Percentiles rank a stretch among this genome's conserved stretches.
phyloP scores from a whole-genome alignment of 148 eudicot species.

The Pouteria glomerata region DNA sequence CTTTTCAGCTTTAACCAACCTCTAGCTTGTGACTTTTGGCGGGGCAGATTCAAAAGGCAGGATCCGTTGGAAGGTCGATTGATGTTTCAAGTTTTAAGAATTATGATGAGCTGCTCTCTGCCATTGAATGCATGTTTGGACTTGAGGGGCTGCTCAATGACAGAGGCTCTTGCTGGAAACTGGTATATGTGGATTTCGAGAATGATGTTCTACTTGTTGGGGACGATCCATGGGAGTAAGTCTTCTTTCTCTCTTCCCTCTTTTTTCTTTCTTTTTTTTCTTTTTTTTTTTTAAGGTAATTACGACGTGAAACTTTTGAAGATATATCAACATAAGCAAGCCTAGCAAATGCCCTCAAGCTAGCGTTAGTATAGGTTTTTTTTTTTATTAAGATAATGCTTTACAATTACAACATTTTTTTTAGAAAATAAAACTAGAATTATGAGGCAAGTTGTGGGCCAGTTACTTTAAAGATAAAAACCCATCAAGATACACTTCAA shows the following conservation, averaged over 20 bases:
- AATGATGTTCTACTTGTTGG: constrained; percentile 91
- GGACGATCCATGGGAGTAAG: constrained; percentile 99
- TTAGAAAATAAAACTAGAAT: too few species aligned
- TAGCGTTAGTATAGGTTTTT: too few species aligned
- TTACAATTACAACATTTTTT: too few species aligned
- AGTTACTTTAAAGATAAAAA: too few species aligned
- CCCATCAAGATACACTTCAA: too few species aligned
- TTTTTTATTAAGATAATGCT: too few species aligned
- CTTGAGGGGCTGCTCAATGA: constrained; percentile 75
- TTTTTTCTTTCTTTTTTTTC: not conserved
- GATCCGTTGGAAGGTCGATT: constrained; percentile 95
- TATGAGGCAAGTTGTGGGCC: too few species aligned
- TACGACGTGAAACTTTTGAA: not conserved
- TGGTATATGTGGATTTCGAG: constrained; percentile 94
- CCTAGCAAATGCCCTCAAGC: too few species aligned
- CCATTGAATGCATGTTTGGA: constrained; percentile 91
- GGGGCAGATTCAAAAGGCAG: constrained; percentile 96
- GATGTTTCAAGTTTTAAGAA: constrained; percentile 84
- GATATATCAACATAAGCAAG: not conserved
- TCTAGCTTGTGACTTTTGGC: too few species aligned
- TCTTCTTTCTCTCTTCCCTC: not conserved
- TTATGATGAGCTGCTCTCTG: constrained; percentile 70
- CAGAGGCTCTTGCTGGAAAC: constrained; percentile 79
- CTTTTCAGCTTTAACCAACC: not conserved
- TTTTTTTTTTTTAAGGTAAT: not conserved